Conservation (phyloP, 2,329 filamentous ascomycete species). For the Ilyonectria mors-panacis region DNA sequence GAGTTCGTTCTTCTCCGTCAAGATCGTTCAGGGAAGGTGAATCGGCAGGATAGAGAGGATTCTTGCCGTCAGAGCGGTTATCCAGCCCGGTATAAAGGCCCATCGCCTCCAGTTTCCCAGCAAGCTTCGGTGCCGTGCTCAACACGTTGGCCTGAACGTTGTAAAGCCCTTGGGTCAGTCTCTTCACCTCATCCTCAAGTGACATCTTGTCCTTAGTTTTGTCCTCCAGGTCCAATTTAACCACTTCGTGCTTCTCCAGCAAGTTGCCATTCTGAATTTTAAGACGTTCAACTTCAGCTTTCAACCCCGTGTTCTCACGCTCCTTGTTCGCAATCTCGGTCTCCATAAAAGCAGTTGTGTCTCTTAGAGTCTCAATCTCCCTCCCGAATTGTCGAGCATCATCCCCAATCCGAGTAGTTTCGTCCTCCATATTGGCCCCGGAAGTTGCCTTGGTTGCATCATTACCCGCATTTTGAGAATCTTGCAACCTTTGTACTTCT, state of each 20-base stretch:
- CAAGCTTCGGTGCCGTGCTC: neutral
- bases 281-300: neutral
- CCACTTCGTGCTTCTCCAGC: neutral
- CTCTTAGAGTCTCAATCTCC: neutral
- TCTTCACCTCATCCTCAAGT: neutral
- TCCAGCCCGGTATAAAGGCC: neutral
- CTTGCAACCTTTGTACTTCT: neutral
- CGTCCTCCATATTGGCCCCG: too few species aligned
- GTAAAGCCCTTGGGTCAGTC: neutral
- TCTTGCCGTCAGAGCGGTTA: neutral
- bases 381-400: neutral
- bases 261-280: neutral
- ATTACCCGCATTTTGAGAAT: neutral
- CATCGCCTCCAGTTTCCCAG: neutral
- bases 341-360: neutral
- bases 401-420: neutral
- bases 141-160: neutral
- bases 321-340: neutral
- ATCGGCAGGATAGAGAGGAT: neutral
- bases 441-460: neutral
- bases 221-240: neutral
- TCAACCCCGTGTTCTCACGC: neutral
- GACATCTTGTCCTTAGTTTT: neutral
- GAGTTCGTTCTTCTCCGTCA: too few species aligned
- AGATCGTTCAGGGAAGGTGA: neutral